These are phyloP conservation scores for Tritrichomonas musculus DNA, from an alignment of 208 protist genomes.

Conservation along the genomic window DNA sequence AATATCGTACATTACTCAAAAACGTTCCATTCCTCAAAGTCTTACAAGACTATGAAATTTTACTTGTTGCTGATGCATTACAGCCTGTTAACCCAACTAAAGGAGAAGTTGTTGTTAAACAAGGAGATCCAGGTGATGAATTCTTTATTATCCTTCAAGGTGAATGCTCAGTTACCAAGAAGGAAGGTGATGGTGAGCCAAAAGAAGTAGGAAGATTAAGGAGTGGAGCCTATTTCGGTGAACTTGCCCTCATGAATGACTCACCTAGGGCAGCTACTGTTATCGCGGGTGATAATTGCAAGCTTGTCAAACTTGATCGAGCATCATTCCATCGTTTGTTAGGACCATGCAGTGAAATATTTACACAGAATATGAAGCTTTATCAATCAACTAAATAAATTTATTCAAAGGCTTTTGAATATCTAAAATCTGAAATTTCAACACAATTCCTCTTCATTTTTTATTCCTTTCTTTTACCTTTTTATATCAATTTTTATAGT, in stretches of 20 bases:
- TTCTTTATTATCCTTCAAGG: constrained; percentile 57
- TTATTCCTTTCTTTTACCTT: background rate
- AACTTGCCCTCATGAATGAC: constrained; percentile 45
- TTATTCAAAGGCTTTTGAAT: background rate
- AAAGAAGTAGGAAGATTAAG: constrained; percentile 14
- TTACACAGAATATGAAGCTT: constrained; percentile 1
- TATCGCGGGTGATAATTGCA: constrained; percentile 35
- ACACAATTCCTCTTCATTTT: background rate
- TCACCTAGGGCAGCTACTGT: constrained; percentile 41
- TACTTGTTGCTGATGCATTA: constrained; percentile 55
- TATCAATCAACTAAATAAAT: constrained; percentile 19
- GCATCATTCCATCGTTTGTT: constrained; percentile 34
- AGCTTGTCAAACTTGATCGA: constrained; percentile 36
- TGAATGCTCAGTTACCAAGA: constrained; percentile 25
- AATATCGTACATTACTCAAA: background rate
- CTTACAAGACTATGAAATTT: constrained; percentile 28
- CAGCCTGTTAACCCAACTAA: constrained; percentile 41
- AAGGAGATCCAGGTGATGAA: constrained; percentile 58
- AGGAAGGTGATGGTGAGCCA: background rate
- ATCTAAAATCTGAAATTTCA: background rate
- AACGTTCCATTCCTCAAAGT: background rate
- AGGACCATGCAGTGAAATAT: constrained; percentile 16
- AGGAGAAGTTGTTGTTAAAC: constrained; percentile 53
- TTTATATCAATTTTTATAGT: too few relatives aligned
- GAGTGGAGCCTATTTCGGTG: constrained; percentile 46